Base-by-base conservation (phyloP, 495 filamentous ascomycete species). In the Xylaria curta region DNA sequence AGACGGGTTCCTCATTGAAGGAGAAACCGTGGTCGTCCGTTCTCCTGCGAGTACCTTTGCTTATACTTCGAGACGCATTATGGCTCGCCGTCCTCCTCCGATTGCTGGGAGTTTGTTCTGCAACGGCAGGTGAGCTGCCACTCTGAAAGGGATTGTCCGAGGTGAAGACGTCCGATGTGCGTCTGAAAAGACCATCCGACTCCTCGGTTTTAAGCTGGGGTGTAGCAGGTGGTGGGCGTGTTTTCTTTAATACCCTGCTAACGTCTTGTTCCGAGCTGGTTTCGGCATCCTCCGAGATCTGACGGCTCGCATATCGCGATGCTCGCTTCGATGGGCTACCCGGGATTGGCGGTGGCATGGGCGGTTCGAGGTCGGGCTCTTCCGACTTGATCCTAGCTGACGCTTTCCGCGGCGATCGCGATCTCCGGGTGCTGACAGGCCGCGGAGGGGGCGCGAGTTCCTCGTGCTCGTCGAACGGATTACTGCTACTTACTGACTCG, bases 81-180 rank as follows among this genome's bases (percentile, higher is more conserved):
- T 72, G 44, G 13, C 73, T 82, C 24, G 74, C 74, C 10, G 81
- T 84, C 70, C 80, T 82, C 71, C 81, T 78, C 36, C 81, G 81
- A 68, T 79, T 78, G 72, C 75, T 80, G 17, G 85, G 83, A 1
- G 83, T 84, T 73, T 81, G 83, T 13, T 81, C 68, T 3, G 70
- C 15, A 8, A 75, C 49, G 1, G 76, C 51, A 0, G 83, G 80
- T 46, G 85, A 86, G 68, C 83, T 82, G 17, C 94, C 94, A 76
- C 93, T 96, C 78, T 99, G 96, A 76, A 99, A 99, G 0, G 96
- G 95, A 76, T 99, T 99, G 60, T 98, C 94, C 75, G 88, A 84
- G 42, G 90, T 91, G 81, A 98, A 97, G 71, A 92, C 87, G 75
- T 82, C 81, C 6, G 81, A 82, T 19, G 82, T 82, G 8, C 76